A percentile compares a stretch with the other conserved stretches of the same genome.
These are phyloP conservation scores for Dioscorea dumetorum DNA, from an alignment of 106 monocot species.

Conservation along the genomic window DNA sequence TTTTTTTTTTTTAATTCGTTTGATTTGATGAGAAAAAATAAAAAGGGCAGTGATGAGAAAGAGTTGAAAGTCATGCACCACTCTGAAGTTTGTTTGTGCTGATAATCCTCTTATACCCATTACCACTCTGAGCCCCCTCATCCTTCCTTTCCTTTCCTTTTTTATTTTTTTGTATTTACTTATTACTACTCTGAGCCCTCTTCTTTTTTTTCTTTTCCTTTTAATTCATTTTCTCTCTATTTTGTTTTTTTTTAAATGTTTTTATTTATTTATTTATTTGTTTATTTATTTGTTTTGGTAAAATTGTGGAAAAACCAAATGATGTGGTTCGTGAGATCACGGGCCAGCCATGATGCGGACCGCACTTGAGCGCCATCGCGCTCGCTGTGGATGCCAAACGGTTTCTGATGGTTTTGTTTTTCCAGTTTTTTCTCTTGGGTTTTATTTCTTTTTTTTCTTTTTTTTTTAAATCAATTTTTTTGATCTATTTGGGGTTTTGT, in stretches of 20 bases:
- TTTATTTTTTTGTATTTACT: neutral
- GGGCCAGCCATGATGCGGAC: constrained; percentile 18
- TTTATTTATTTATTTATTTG: neutral
- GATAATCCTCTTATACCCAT: neutral
- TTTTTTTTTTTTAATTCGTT: neutral
- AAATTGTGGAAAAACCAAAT: constrained; percentile 4
- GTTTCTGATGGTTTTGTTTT: constrained; percentile 8
- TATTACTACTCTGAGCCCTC: neutral
- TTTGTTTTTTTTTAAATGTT: neutral
- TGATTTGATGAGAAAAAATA: neutral
- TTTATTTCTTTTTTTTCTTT: neutral
- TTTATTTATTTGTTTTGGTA: neutral
- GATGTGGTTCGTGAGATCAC: constrained; percentile 4
- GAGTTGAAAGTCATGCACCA: constrained; percentile 12
- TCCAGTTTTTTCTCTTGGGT: neutral
- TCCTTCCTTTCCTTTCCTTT: neutral
- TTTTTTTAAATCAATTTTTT: no score
- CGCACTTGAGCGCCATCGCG: neutral
- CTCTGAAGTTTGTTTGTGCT: constrained; percentile 8
- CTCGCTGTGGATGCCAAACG: neutral
- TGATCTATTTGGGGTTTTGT: no score
- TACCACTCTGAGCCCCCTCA: neutral
- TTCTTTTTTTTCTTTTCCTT: neutral
- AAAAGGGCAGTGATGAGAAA: constrained; percentile 4
- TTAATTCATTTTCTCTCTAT: neutral